Base-by-base conservation (phyloP, 768 basidiomycete genomes). In the Hemileccinum impolitum region DNA sequence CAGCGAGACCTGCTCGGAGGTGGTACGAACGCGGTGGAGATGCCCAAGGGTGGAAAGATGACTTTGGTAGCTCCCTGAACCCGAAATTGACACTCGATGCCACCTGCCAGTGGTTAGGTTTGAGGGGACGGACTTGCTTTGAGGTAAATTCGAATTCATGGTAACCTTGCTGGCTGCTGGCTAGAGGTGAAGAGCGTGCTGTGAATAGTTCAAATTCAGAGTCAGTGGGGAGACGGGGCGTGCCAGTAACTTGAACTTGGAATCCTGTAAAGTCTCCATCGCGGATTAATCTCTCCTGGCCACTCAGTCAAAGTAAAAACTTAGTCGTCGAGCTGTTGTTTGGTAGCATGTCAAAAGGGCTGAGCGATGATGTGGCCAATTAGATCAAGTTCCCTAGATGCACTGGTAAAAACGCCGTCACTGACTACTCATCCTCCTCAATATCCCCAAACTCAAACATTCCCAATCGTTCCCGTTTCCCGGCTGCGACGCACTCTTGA, bases 391-490 rank as follows among this genome's bases (percentile, higher is more conserved):
- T 28, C 38, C 43, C 45, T 50, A 54, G 41, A 52, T 51, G 55
- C 46, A 54, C 52, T 37, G n/a, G 41, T 44, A 48, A 55, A 48
- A 43, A 61, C 55, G 50, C 49, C 46, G 9, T 34, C 41, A 41
- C 43, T 51, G 61, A 66, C 51, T 91, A 86, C 48, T 91, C 90
- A 48, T 92, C 90, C 63, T 92, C 90, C 55, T 90, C 89, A 12
- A 92, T 76, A 65, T 93, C 90, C n/a, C 91, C 91, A 62, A 89
- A 87, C 70, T 94, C 91, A 61, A 89, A 94, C 80, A 91, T 90
- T 31, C 91, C 90, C 46, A 76, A 68, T 12, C 91, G 80, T 48
- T 83, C 83, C 45, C 78, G 74, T 69, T 91, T 92, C 11, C 92
- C 92, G 17, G 74, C 74, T 18, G 65, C 58, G 30, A 84, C 65